Evolutionary conservation across 2,329 filamentous ascomycete species (phyloP).

Genomic region (Colletotrichum tropicale): DNA sequence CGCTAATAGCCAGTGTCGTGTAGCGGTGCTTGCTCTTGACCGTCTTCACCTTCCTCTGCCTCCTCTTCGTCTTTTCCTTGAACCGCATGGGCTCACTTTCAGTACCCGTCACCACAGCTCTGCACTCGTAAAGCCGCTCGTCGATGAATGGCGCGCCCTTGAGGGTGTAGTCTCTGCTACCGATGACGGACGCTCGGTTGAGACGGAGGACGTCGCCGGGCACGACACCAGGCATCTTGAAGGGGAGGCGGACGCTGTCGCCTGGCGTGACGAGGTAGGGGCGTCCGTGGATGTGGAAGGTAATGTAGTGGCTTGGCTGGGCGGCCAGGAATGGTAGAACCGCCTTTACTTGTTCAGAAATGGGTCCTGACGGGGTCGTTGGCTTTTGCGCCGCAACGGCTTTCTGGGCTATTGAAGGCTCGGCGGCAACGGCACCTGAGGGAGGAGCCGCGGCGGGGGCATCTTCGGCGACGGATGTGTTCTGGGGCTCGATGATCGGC

Average conservation of each 20-base stretch:
- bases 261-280: constrained; percentile 82
- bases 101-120: constrained; percentile 82
- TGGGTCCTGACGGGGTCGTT: constrained; percentile 34
- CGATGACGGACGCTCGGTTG: constrained; percentile 82
- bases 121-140: constrained; percentile 81
- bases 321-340: constrained; percentile 75
- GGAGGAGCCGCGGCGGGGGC: constrained; percentile 19
- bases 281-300: constrained; percentile 77
- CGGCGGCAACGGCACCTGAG: not conserved
- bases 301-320: constrained; percentile 80
- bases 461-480: constrained; percentile 1
- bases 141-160: constrained; percentile 84
- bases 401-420: not conserved
- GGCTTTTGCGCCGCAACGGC: not conserved
- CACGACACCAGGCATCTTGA: constrained; percentile 75
- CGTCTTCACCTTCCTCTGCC: constrained; percentile 72
- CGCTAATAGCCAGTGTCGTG: constrained; percentile 84
- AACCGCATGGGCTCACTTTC: constrained; percentile 80
- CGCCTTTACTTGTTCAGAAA: constrained; percentile 60
- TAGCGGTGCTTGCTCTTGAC: constrained; percentile 91
- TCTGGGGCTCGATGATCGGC: constrained; percentile 49
- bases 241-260: constrained; percentile 78
- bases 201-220: constrained; percentile 88
- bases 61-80: constrained; percentile 83
- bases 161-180: constrained; percentile 88